Evolutionary conservation across 2,329 filamentous ascomycete genomes (phyloP), one percentile per base, ranked within the genome.

Genomic region (Colletotrichum ledebouriae): DNA sequence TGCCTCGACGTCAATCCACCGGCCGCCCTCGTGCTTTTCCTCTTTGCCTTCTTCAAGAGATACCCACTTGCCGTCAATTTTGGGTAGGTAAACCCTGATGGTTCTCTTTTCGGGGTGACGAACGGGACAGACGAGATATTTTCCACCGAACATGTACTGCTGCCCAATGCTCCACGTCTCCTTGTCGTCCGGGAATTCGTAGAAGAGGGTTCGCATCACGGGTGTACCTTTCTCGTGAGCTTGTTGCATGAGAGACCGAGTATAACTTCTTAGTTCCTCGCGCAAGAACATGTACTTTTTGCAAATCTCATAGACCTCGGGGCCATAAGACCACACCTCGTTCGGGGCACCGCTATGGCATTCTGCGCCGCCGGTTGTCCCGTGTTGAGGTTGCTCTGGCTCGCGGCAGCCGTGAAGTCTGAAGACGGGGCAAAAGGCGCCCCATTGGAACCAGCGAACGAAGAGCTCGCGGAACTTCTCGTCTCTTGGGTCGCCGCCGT

Each of bases 391-490:
- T 71, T 80, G 79, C 50, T 76, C 82, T 0, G 89, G 90, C 74
- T 90, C 87, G 0, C 89, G 83, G 73, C 91, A 87, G 6, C 90
- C 90, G 71, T 92, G 89, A 0, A 91, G 80, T 3, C 90, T 79
- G 84, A 92, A 89, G 1, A 92, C 89, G 0, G 89, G 89, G 64
- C 88, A 90, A 73, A 89, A 91, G 0, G 88, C 79, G 0, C 86
- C 89, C 88, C 89, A 92, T 72, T 91, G 89, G 75, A 92, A 92
- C 90, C 89, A 92, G 2, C 90, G 79, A 1, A 88, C 85, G 66
- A 91, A 87, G 0, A 92, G 77, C 73, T 92, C 89, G 7, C 87
- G 81, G 76, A 91, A 92, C 0, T 73, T 79, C 1, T 79, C 76
- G 53, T 89, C 84, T 1, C 80, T 75, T 0, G 88, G 87, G 68